Percentiles rank a stretch among this genome's conserved stretches.
Conservation (phyloP, 2,329 filamentous ascomycete genomes). For the Phyllachora maydis region DNA sequence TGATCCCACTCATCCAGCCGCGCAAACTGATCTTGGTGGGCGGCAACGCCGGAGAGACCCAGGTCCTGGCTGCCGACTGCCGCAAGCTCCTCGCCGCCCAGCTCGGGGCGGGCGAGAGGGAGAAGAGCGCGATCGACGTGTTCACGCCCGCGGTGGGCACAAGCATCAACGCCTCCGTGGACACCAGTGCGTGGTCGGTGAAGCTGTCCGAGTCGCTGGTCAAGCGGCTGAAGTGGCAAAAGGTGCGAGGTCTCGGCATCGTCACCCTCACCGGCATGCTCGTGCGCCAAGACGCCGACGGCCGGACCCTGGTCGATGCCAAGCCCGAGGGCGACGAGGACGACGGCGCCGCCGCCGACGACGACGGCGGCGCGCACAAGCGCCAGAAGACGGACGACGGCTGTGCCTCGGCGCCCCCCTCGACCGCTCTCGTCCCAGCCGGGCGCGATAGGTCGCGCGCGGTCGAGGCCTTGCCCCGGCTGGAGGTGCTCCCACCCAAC, state of each 20-base stretch:
- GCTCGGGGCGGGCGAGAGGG: conserved; percentile 7
- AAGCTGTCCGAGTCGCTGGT: conserved; percentile 73
- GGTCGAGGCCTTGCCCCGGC: conserved; percentile 17
- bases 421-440: conserved; percentile 3
- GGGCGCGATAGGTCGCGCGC: no score
- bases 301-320: conserved; percentile 26
- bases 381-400: conserved; percentile 22
- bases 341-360: conserved; percentile 15
- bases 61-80: conserved; percentile 60
- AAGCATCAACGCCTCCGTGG: conserved; percentile 74
- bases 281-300: conserved; percentile 15
- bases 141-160: conserved; percentile 63
- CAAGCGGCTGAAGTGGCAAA: conserved; percentile 83
- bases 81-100: conserved; percentile 38
- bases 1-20: conserved; percentile 84
- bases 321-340: conserved; percentile 6
- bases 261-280: conserved; percentile 72
- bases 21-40: conserved; percentile 87
- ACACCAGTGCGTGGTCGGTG: conserved; percentile 93
- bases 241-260: conserved; percentile 71
- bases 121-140: conserved; percentile 37
- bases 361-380: conserved; percentile 24
- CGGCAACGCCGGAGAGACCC: conserved; percentile 61
- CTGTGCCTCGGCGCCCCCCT: conserved; percentile 4
- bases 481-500: conserved; percentile 32